Evolutionary conservation across 2,329 filamentous ascomycete genomes (phyloP), one percentile per base, ranked within the genome.

Genomic region (Fusarium fujikuroi): DNA sequence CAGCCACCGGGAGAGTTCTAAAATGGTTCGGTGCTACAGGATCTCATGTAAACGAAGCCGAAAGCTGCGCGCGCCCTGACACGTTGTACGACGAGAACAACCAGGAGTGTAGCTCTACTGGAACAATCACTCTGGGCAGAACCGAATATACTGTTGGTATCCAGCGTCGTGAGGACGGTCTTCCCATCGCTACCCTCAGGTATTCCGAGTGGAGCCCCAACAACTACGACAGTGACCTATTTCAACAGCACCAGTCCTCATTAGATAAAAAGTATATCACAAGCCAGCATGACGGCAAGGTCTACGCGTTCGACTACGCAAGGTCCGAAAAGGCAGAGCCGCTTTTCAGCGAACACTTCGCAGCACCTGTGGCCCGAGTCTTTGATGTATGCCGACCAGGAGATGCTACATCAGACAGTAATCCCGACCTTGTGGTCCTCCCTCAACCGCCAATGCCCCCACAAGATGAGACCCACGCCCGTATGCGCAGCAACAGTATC

Each of bases 151-250:
- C 90, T 10, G 92, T 99, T 68, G 91, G 89, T 63, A 97, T 99
- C 49, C 92, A 95, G 73, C 92, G 93, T 68, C 89, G 92, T 76
- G 89, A 92, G 75, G 89, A 92, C 75, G 92, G 92, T 3, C 89
- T 92, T 66, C 89, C 90, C 12, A 92, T 99, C 70, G 97, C 95
- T 78, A 97, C 94, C 0, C 89, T 99, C 75, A 95, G 91, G 74
- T 99, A 97, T 79, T 93, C 94, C 16, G 96, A 99, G 81, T 99
- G 96, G 96, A 92, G 91, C 1, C 93, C 95, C 19, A 99, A 99
- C 81, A 97, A 92, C 66, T 93, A 92, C 69, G 95, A 99, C 81
- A 90, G 90, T 72, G 96, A 99, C 80, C 89, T 99, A 11, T 91
- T 94, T 77, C 89, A 89, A 56, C 94, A 98, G 79, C 96, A 98